Percentiles rank a stretch among this genome's conserved stretches.
Evolutionary conservation across 2,329 filamentous ascomycete species (phyloP).

Genomic region (Cryphonectria radicalis): DNA sequence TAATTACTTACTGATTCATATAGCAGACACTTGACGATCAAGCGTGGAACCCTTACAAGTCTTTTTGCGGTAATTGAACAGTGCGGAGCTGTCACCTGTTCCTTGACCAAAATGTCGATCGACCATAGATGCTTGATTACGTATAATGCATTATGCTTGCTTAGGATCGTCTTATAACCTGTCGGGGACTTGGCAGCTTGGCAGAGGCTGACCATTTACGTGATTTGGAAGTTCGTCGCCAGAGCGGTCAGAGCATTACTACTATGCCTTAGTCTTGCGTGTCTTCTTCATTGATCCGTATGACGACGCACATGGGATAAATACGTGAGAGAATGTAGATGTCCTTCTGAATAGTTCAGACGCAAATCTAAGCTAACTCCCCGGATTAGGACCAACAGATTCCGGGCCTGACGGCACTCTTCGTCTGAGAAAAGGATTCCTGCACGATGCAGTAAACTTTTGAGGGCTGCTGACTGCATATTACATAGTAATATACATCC

Average conservation of each 20-base stretch:
- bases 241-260: not conserved
- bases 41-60: too few relatives aligned
- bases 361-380: not conserved
- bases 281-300: not conserved
- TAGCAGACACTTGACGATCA: too few relatives aligned
- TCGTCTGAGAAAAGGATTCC: not conserved
- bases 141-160: not conserved
- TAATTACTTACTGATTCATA: too few relatives aligned
- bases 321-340: too few relatives aligned
- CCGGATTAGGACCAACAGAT: not conserved
- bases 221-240: not conserved
- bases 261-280: not conserved
- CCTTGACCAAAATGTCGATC: not conserved
- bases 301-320: not conserved
- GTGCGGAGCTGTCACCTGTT: not conserved
- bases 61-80: not conserved
- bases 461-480: not conserved
- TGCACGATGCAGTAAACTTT: not conserved
- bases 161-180: not conserved
- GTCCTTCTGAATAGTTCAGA: not conserved
- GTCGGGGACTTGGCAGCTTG: not conserved
- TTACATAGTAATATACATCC: not conserved
- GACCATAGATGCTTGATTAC: not conserved
- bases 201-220: not conserved
- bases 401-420: not conserved